Base-by-base conservation (phyloP, 352 stramenopile species). In the Globisporangium carolinianum region DNA sequence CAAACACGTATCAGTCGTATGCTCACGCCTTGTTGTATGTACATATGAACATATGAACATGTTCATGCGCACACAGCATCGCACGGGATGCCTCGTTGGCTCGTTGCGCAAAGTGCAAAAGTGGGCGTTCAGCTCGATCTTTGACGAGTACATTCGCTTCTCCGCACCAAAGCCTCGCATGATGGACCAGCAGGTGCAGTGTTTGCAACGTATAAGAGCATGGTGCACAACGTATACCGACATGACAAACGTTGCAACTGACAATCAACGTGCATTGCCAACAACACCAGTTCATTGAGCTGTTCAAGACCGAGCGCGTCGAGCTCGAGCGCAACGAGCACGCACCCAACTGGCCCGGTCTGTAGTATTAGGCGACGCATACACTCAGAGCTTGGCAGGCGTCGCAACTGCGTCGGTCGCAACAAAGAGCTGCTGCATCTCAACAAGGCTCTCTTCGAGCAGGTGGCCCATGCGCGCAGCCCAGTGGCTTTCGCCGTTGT, bases 91-190 rank as follows among this genome's bases (percentile, higher is more conserved):
- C 47, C 68, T 94, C 37, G 79, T 94, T 4, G 83, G 83, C 35
- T 89, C 79, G 41, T 51, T 94, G 59, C 76, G 83, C 35, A 91
- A 91, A 51, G 79, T 94, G 42, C 81, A 90, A 68, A 76, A 79
- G 57, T 94, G 83, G 83, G 81, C 77, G 15, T 88, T 89, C 57
- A 88, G 79, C 62, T 89, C 79, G 39, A 89, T 89, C 48, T 89
- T 91, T 50, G 78, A 91, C 64, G 83, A 94, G 62, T 94, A 94
- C 71, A 89, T 91, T 45, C 79, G 83, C 47, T 92, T 92, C 60
- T 93, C 86, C 5, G 71, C 75, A 5, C 86, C 86, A 9, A 95
- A 95, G 60, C 79, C 81, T 8, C 80, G 86, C 37, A 91, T 95
- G 75, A 90, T 91, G 79, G 83, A 94, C 70, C 83, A 95, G 60